Evolutionary conservation across 495 filamentous ascomycete species (phyloP), one percentile per base, ranked within the genome.

Genomic region (Arthonia radiata): DNA sequence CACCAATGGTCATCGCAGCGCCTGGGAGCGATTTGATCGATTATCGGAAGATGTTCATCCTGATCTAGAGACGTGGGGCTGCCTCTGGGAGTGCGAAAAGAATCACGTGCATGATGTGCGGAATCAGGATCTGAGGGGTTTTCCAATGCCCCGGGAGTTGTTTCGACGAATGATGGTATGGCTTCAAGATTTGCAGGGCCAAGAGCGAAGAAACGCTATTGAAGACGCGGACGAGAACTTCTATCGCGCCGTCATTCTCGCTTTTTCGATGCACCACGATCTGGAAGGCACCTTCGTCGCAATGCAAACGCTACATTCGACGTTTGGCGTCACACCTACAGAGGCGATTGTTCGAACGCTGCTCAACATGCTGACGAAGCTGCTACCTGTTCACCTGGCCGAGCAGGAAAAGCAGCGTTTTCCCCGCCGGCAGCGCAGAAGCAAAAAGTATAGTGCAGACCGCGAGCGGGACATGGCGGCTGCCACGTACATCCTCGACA

Each of bases 61-160:
- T 0, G 69, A 80, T 35, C 52, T 69, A 1, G 61, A 70, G 39
- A 77, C 75, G 5, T 82, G 68, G 40, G 51, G 61, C 23, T 66
- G 61, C 21, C 57, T 83, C 7, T 83, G 71, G 52, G 60, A 57
- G 40, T 53, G 46, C 41, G 62, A 39, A 9, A 57, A 59, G 25
- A 54, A 66, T 12, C 52, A 61, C 31, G 50, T 57, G 17, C 56
- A 64, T 33, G 52, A 46, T 13, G 32, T 51, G 10, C 47, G 44
- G 15, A 48, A 48, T 9, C 34, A 50, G 0, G 48, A 38, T 18
- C 34, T 43, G 24, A 28, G 36, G 3, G 47, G 36, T 18, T 57
- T 60, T 24, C 50, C 52, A 21, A 40, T 43, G 1, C 54, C 56
- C 4, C 59, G 75, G 15, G 28, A 36, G 4, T 52, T 78, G 17